Evolutionary conservation across 2,329 filamentous ascomycete species (phyloP), one percentile per base, ranked within the genome.

Genomic region (Fusarium subglutinans): DNA sequence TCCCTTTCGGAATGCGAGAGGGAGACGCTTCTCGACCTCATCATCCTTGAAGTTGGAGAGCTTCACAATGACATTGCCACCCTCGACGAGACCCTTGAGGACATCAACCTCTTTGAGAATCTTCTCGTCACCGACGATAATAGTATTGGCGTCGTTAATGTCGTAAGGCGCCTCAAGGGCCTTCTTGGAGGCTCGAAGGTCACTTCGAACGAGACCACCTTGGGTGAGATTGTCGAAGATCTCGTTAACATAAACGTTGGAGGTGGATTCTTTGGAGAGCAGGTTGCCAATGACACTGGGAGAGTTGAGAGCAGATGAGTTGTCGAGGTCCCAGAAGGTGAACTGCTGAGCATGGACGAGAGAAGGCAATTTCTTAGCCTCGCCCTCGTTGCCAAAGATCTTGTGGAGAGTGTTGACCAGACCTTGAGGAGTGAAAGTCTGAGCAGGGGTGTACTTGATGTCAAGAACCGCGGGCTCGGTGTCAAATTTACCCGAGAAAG

Each of bases 281-380:
- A 90, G 80, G 65, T 83, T 86, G 72, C 88, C 87, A 35, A 92
- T 80, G 43, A 86, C 89, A 28, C 89, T 84, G 17, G 94, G 92
- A 3, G 94, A 91, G 67, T 86, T 86, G 58, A 88, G 87, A 58
- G 92, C 89, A 3, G 86, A 83, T 35, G 95, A 95, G 81, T 91
- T 89, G 79, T 98, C 96, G 45, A 93, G 81, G 76, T 98, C 94
- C 95, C 95, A 98, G 88, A 99, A 98, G 18, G 92, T 92, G 85
- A 96, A 98, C 83, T 98, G 93, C 82, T 94, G 89, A 26, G 91
- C 90, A 74, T 90, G 86, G 62, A 91, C 82, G 53, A 87, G 81
- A n/a, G 71, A 86, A 65, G 76, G 82, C 69, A 80, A 80, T 64
- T 82, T 78, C 64, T 84, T 83, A 30, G 83, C 80, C 55, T 84